Evolutionary conservation across 225 moss, liverwort and hornwort genomes (phyloP), one percentile per base, ranked within the genome.

Genomic region (Anthoceros angustus): DNA sequence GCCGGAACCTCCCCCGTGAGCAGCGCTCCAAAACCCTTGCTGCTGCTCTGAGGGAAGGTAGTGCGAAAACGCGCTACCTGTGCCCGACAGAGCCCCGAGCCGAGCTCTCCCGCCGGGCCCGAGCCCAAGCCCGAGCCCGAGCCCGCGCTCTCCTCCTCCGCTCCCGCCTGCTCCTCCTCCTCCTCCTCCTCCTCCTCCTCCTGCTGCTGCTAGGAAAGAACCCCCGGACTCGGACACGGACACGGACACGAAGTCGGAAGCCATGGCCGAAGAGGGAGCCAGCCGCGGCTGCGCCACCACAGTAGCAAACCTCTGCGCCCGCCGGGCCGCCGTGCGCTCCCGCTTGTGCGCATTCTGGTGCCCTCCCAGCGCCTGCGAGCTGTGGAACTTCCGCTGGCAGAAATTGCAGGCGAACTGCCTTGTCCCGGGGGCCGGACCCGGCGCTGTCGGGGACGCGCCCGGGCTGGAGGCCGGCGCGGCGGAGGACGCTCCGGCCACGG

Each of bases 331-430:
- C 67, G 85, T 88, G 40, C 95, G 80, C 82, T 95, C 88, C 71
- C 95, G 74, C 72, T 95, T 95, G 75, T 95, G 95, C 11, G 95
- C 95, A 70, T 95, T 91, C 73, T 95, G 95, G 62, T 95, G 95
- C 0, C 95, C 95, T 4, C 95, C 95, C 40, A 95, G 72, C 21
- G 95, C 95, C 75, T 95, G 95, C 14, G 95, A 91, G 76, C 95
- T 95, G 21, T 86, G 82, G 18, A 91, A 91, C 67, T 87, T 87
- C 72, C 93, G n/a, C n/a, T n/a, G n/a, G n/a, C n/a, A n/a, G n/a
- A n/a, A n/a, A n/a, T n/a, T n/a, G n/a, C n/a, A n/a, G n/a, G n/a
- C n/a, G n/a, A n/a, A n/a, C n/a, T n/a, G n/a, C n/a, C n/a, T n/a
- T n/a, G n/a, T n/a, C n/a, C n/a, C n/a, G n/a, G n/a, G n/a, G n/a